Percentiles rank a stretch among this genome's conserved stretches.
These are phyloP conservation scores for Wickerhamomyces tratensis DNA, from an alignment of 805 yeast species.

Conservation along the genomic window DNA sequence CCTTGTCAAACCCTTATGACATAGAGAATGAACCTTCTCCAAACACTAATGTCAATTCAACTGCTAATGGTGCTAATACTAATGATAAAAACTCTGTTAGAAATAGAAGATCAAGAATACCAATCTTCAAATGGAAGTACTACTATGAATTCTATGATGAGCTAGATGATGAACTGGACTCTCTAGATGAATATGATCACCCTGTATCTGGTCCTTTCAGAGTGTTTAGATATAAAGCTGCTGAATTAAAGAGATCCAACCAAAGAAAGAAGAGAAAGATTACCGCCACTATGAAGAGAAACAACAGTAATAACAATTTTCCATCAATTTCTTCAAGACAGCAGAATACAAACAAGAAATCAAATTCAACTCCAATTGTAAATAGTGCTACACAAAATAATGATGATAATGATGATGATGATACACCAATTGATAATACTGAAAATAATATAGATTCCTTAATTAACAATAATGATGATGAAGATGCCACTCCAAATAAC, in stretches of 20 bases:
- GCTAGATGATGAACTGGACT: constrained; percentile 57
- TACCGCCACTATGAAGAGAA: background rate
- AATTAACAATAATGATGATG: too few relatives aligned
- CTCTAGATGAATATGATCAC: constrained; percentile 28
- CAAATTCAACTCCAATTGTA: too few relatives aligned
- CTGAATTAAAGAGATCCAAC: background rate
- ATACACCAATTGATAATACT: too few relatives aligned
- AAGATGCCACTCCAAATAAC: too few relatives aligned
- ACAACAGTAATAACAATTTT: too few relatives aligned
- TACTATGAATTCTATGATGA: constrained; percentile 62
- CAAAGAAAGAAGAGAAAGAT: background rate
- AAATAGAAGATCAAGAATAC: background rate
- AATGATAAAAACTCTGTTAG: background rate
- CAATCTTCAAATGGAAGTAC: constrained; percentile 47
- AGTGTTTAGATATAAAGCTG: background rate
- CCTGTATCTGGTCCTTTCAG: background rate
- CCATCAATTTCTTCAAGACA: too few relatives aligned
- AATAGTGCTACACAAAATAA: too few relatives aligned
- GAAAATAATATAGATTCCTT: too few relatives aligned
- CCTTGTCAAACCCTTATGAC: background rate
- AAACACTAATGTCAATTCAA: background rate
- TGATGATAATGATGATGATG: too few relatives aligned
- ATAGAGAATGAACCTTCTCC: background rate
- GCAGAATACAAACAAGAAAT: too few relatives aligned
- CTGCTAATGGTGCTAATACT: too few relatives aligned